phyloP scores from a whole-genome alignment of 2,329 filamentous ascomycete species.

The Ophiostoma quercus region DNA sequence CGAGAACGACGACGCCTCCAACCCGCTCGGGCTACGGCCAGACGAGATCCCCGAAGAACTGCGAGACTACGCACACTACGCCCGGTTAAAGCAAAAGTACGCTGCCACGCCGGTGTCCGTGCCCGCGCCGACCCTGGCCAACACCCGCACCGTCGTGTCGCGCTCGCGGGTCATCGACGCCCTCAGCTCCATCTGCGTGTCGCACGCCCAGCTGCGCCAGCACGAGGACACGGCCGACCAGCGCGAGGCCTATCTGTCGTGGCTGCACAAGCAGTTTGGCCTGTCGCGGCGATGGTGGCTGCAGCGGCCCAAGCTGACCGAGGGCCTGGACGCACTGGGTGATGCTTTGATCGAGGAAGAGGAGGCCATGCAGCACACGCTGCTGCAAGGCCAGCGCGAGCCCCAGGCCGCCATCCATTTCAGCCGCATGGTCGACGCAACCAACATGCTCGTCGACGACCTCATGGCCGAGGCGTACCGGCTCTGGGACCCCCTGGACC shows the following conservation, averaged over 20 bases:
- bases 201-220: conserved; percentile 14
- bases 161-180: conserved; percentile 18
- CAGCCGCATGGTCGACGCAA: conserved; percentile 26
- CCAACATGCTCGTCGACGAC: conserved; percentile 33
- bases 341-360: conserved; percentile 24
- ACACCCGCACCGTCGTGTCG: conserved; percentile 19
- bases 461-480: conserved; percentile 33
- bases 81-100: background rate
- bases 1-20: background rate
- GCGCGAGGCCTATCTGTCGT: conserved; percentile 21
- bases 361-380: background rate
- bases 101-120: background rate
- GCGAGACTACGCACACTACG: background rate
- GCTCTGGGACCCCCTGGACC: conserved; percentile 27
- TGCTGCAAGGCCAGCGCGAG: conserved; percentile 28
- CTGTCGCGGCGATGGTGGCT: conserved; percentile 24
- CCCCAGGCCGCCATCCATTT: conserved; percentile 32
- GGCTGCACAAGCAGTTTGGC: conserved; percentile 25
- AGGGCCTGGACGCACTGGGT: conserved; percentile 17
- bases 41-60: conserved; percentile 5
- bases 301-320: conserved; percentile 18
- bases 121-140: conserved; percentile 18
- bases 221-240: conserved; percentile 3
- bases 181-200: conserved; percentile 24
- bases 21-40: background rate